Base-by-base conservation (phyloP, 2,329 filamentous ascomycete genomes). In the Trichoderma arundinaceum region DNA sequence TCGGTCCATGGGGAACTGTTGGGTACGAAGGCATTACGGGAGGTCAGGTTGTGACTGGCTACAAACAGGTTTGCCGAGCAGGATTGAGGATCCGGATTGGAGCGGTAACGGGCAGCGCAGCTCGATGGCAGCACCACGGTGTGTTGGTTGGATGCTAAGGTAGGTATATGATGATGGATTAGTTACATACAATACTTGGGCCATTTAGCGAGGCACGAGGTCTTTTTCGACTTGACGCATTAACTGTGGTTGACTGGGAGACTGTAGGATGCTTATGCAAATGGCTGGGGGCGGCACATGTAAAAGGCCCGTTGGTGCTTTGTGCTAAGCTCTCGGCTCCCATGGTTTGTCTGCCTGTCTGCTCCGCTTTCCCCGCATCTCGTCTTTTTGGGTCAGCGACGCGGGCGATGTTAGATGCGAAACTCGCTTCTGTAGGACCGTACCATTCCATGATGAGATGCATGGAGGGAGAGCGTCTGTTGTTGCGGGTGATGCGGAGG, bases 311-410 rank as follows among this genome's bases (percentile, higher is more conserved):
- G 35, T 17, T 56, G 33, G 32, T 13, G 51, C 17, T 28, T 52
- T 15, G 7, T 52, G 52, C 51, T 39, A 10, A n/a, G 7, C 32
- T 19, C 44, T 60, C 33, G 33, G 35, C 10, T 51, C 19, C 35
- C 19, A 51, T 51, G 17, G 7, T n/a, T 19, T 39, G 57, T 41
- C 44, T 38, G 56, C 32, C 56, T 46, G 56, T 38, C 44, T 6
- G 46, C 57, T 60, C 57, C 57, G 57, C 57, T 60, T 60, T 51
- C 57, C 57, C 57, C 57, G 57, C 57, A 32, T 60, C 57, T 60
- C 13, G 43, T 39, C 15, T 17, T 48, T 51, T 56, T 35, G 35
- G 52, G 35, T 38, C 35, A 28, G 52, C 13, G 19, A 22, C 22
- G 22, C 4, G 22, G 22, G 22, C 22, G 22, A 28, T 28, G 2